Conservation (phyloP, 805 yeast species). For the Suhomyces faveliae region DNA sequence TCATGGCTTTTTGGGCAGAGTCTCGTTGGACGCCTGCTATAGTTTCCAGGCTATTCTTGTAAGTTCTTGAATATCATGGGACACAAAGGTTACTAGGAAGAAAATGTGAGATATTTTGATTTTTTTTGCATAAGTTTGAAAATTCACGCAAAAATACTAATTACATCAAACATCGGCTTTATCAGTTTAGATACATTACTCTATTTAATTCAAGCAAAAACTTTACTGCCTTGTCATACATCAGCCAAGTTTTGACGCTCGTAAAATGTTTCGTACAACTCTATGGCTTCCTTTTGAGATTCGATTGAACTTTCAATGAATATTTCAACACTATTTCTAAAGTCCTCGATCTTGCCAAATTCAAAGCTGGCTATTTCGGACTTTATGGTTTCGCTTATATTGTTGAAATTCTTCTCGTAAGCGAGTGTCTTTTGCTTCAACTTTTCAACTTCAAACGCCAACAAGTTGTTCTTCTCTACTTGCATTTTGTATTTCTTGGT, state of each 20-base stretch:
- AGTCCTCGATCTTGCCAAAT: conserved; percentile 72
- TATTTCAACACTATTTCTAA: conserved; percentile 85
- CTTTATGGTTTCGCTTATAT: conserved; percentile 63
- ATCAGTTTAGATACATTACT: neutral
- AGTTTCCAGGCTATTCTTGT: neutral
- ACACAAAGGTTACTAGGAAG: neutral
- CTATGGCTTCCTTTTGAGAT: conserved; percentile 87
- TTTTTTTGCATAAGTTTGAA: neutral
- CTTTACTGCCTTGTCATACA: neutral
- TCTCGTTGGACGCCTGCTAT: too few species aligned
- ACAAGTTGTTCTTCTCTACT: conserved; percentile 57
- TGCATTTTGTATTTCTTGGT: conserved; percentile 47
- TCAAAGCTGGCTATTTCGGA: conserved; percentile 70
- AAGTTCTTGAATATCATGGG: neutral
- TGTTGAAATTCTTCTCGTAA: conserved; percentile 61
- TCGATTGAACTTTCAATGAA: conserved; percentile 89
- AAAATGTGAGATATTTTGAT: neutral
- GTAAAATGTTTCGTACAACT: conserved; percentile 86
- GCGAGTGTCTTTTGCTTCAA: conserved; percentile 52
- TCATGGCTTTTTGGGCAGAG: neutral
- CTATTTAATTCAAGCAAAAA: neutral
- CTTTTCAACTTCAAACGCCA: conserved; percentile 58
- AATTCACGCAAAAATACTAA: too few species aligned
- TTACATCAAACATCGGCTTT: too few species aligned
- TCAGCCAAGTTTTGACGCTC: conserved; percentile 39